These are phyloP conservation scores for Ascoidea asiatica DNA, from an alignment of 805 yeast genomes.

Conservation along the genomic window DNA sequence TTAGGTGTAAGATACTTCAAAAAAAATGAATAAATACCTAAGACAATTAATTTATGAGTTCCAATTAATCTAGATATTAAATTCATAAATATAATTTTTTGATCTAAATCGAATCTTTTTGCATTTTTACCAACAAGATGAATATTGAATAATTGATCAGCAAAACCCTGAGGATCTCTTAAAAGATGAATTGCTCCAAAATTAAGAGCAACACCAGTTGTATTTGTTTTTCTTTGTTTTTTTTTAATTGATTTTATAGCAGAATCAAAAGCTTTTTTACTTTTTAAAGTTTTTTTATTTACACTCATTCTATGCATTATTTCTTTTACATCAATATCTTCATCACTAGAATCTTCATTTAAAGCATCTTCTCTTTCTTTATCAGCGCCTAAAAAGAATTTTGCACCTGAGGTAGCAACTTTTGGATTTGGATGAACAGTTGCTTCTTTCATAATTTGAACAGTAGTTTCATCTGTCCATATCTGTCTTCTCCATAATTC, in stretches of 20 bases:
- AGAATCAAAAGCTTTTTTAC: constrained; percentile 65
- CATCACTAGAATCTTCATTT: constrained; percentile 54
- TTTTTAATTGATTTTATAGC: constrained; percentile 62
- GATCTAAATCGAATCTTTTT: constrained; percentile 70
- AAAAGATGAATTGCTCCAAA: constrained; percentile 90
- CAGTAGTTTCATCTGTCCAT: constrained; percentile 95
- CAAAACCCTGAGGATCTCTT: constrained; percentile 96
- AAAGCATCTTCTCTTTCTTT: constrained; percentile 79
- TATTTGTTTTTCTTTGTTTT: constrained; percentile 30
- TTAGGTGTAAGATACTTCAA: constrained; percentile 87
- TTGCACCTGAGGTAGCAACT: constrained; percentile 80
- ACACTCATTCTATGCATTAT: constrained; percentile 64
- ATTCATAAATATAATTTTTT: constrained; percentile 79
- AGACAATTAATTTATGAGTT: constrained; percentile 81
- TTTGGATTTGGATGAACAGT: constrained; percentile 68
- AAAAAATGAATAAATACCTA: constrained; percentile 83
- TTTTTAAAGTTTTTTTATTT: constrained; percentile 69
- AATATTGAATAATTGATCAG: constrained; percentile 63
- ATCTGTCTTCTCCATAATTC: constrained; percentile 96
- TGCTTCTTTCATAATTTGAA: constrained; percentile 96
- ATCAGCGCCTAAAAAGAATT: constrained; percentile 90
- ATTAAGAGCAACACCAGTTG: constrained; percentile 54
- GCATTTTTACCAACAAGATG: constrained; percentile 61
- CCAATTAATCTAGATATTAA: constrained; percentile 83
- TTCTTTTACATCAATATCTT: constrained; percentile 58